Conservation (phyloP, 2,329 filamentous ascomycete genomes). For the Chrysoporthe puriensis region DNA sequence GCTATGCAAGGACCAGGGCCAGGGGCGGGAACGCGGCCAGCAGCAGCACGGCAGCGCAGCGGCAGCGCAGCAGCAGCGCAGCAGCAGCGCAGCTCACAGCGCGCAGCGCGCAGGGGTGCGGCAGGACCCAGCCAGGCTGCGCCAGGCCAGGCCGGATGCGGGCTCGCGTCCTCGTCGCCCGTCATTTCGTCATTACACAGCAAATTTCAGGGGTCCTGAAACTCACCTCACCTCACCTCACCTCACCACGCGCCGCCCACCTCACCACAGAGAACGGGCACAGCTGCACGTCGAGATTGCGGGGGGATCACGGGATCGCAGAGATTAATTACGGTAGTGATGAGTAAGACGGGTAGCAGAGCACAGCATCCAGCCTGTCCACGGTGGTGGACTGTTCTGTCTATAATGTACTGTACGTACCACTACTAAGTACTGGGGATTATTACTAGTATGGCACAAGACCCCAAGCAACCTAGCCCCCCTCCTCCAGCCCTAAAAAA, state of each 20-base stretch:
- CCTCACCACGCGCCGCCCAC: neutral
- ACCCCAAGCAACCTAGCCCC: too few relatives aligned
- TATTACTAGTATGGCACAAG: neutral
- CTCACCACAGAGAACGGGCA: neutral
- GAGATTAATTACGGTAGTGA: too few relatives aligned
- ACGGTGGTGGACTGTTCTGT: too few relatives aligned
- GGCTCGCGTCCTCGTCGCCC: neutral
- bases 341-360: too few relatives aligned
- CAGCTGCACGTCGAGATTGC: too few relatives aligned
- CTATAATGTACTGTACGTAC: too few relatives aligned
- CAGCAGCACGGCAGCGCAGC: neutral
- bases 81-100: too few relatives aligned
- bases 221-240: neutral
- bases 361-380: too few relatives aligned
- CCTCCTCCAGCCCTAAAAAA: too few relatives aligned
- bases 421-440: too few relatives aligned
- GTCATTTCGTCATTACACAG: constrained; percentile 9
- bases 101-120: neutral
- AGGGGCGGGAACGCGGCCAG: neutral
- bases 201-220: constrained; percentile 3
- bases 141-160: neutral
- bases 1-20: neutral
- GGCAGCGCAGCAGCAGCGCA: too few relatives aligned
- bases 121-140: neutral
- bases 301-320: too few relatives aligned